These are phyloP conservation scores for Acanthamoeba castellanii DNA, from an alignment of 208 protist species.

Conservation along the genomic window DNA sequence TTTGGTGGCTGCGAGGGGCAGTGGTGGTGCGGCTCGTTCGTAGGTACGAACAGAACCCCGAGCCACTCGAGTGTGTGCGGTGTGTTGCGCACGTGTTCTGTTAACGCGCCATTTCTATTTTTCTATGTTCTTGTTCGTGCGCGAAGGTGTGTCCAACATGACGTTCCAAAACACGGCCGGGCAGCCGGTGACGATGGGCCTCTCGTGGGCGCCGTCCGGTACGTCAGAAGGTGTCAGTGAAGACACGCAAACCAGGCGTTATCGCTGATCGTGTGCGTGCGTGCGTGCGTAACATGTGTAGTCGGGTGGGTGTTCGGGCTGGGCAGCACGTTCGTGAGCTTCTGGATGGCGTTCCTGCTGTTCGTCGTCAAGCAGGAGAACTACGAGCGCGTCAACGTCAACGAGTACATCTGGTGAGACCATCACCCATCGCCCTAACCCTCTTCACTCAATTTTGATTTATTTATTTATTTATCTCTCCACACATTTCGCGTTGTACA, in stretches of 20 bases:
- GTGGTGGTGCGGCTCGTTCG: conserved; percentile 66
- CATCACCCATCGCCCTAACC: no score
- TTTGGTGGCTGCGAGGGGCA: conserved; percentile 56
- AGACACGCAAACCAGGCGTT: no score
- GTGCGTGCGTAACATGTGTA: background rate
- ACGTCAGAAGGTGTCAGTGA: background rate
- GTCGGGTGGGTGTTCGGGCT: conserved; percentile 72
- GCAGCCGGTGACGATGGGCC: background rate
- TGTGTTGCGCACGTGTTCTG: no score
- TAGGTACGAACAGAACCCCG: background rate
- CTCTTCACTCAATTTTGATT: background rate
- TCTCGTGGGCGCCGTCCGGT: conserved; percentile 64
- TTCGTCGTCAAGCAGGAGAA: conserved; percentile 71
- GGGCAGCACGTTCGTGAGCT: conserved; percentile 58
- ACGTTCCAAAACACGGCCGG: background rate
- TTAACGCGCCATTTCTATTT: background rate
- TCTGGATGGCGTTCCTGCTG: conserved; percentile 44
- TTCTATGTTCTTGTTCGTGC: background rate
- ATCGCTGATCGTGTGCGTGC: background rate
- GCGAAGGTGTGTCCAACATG: background rate
- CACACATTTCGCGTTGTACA: no score
- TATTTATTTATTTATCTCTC: no score
- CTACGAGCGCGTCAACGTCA: conserved; percentile 50
- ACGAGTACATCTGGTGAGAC: conserved; percentile 59
- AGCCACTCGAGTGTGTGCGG: background rate